Evolutionary conservation across 1,284 basidiomycete species (phyloP), one percentile per base, ranked within the genome.

Genomic region (Coriolopsis trogii): DNA sequence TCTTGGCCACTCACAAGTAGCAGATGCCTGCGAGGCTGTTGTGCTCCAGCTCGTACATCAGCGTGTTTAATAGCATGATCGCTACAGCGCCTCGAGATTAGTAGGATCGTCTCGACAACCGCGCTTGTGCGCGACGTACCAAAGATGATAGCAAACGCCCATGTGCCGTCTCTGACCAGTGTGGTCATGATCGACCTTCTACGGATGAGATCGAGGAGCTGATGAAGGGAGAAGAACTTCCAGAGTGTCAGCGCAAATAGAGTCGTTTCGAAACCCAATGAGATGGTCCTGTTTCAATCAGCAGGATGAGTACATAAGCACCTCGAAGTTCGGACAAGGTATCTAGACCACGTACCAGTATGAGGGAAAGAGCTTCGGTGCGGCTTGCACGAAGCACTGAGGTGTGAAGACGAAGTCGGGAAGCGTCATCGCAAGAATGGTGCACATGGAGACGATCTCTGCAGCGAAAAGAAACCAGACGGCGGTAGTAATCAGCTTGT

Each of bases 331-430:
- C n/a, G n/a, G n/a, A n/a, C n/a, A n/a, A n/a, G n/a, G n/a, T n/a
- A n/a, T n/a, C n/a, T n/a, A n/a, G n/a, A n/a, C n/a, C n/a, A 41
- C 51, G 12, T 26, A 58, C 59, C 59, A 58, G 34, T 51, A 56
- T 3, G 52, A 31, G 8, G 42, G 31, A 28, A 60, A 59, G 21
- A 52, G 5, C 10, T 15, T 30, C 7, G 59, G 56, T 4, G 51
- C 48, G n/a, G 31, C 21, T 10, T 41, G 40, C 1, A 59, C 50
- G 7, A 62, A 21, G 46, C 61, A 62, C 16, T 52, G 28, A 1
- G 37, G 7, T 25, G 31, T 45, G 44, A 55, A 62, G 21, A 26
- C 39, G 16, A 58, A 47, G 29, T 51, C 18, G 1, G 60, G 58
- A 4, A 56, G 40, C 1, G 49, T 41, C 12, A 59, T 7, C 5